phyloP scores from a whole-genome alignment of 2,329 filamentous ascomycete species.

The Claviceps digitariae region DNA sequence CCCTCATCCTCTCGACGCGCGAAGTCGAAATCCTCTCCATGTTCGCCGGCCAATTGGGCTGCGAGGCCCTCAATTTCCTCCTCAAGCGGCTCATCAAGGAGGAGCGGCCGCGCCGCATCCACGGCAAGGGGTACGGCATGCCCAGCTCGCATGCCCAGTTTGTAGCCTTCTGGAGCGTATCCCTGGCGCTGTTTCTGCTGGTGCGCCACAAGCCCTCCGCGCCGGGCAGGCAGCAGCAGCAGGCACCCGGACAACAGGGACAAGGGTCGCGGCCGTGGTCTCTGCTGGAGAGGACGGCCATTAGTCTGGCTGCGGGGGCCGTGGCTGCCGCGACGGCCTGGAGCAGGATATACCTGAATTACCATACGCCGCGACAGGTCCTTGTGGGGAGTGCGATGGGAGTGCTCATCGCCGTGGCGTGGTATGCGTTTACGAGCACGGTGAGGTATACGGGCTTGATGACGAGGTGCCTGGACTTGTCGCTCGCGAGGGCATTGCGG shows the following conservation, averaged over 20 bases:
- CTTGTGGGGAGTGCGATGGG: conserved; percentile 66
- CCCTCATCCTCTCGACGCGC: conserved; percentile 79
- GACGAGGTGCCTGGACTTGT: conserved; percentile 55
- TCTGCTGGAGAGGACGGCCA: conserved; percentile 42
- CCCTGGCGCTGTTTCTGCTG: conserved; percentile 71
- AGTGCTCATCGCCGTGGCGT: conserved; percentile 53
- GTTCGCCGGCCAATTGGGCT: conserved; percentile 82
- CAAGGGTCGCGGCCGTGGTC: conserved; percentile 35
- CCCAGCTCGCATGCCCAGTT: conserved; percentile 91
- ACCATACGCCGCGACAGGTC: conserved; percentile 83
- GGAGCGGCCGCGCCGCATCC: conserved; percentile 68
- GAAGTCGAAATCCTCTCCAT: conserved; percentile 82
- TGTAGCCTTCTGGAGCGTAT: conserved; percentile 79
- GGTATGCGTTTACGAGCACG: conserved; percentile 63
- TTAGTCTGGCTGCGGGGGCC: conserved; percentile 40
- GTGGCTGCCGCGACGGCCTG: conserved; percentile 58
- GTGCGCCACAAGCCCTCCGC: conserved; percentile 54
- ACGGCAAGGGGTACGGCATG: conserved; percentile 97
- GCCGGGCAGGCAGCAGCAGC: background rate
- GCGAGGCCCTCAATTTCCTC: conserved; percentile 80
- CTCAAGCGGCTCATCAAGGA: conserved; percentile 89
- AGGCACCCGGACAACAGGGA: background rate
- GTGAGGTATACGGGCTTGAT: conserved; percentile 56
- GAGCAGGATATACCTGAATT: conserved; percentile 81
- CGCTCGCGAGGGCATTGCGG: conserved; percentile 51